phyloP scores from a whole-genome alignment of 2,329 filamentous ascomycete species.

The Remersonia thermophila region DNA sequence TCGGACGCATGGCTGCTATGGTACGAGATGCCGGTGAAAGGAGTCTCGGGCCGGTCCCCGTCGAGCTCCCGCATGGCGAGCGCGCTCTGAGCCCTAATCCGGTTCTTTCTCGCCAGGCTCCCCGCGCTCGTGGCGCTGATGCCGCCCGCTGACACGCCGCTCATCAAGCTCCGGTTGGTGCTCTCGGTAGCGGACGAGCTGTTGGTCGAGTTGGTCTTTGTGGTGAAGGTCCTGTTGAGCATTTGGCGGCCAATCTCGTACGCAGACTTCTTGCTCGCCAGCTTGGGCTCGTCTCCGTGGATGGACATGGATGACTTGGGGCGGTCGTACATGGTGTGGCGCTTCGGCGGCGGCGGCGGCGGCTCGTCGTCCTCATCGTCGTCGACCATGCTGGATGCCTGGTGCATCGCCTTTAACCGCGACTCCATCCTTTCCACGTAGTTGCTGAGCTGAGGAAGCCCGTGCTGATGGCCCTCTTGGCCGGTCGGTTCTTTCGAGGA shows the following conservation, averaged over 20 bases:
- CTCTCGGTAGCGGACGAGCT: slow-evolving; percentile 59
- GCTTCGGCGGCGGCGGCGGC: slow-evolving; percentile 52
- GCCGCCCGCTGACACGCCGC: slow-evolving; percentile 75
- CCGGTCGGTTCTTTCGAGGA: not conserved
- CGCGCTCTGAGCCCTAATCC: slow-evolving; percentile 49
- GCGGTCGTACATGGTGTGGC: slow-evolving; percentile 34
- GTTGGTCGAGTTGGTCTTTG: slow-evolving; percentile 73
- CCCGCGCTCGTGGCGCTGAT: slow-evolving; percentile 94
- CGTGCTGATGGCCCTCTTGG: slow-evolving; percentile 26
- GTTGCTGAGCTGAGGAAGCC: slow-evolving; percentile 56
- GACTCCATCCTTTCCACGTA: slow-evolving; percentile 91
- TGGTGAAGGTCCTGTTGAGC: slow-evolving; percentile 72
- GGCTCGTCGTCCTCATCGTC: slow-evolving; percentile 43
- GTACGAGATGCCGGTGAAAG: slow-evolving; percentile 72
- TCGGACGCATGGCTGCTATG: slow-evolving; percentile 71
- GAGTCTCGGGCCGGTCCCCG: slow-evolving; percentile 44
- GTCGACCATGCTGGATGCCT: slow-evolving; percentile 35
- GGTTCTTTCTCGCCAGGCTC: slow-evolving; percentile 70
- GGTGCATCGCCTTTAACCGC: slow-evolving; percentile 60
- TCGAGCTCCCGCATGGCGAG: slow-evolving; percentile 48
- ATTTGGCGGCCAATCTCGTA: slow-evolving; percentile 62
- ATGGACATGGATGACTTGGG: slow-evolving; percentile 48
- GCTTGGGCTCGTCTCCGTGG: slow-evolving; percentile 24
- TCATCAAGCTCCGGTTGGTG: slow-evolving; percentile 84
- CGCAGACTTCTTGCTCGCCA: slow-evolving; percentile 59